Base-by-base conservation (phyloP, 768 basidiomycete genomes). In the Strobilomyces echinocephalus region DNA sequence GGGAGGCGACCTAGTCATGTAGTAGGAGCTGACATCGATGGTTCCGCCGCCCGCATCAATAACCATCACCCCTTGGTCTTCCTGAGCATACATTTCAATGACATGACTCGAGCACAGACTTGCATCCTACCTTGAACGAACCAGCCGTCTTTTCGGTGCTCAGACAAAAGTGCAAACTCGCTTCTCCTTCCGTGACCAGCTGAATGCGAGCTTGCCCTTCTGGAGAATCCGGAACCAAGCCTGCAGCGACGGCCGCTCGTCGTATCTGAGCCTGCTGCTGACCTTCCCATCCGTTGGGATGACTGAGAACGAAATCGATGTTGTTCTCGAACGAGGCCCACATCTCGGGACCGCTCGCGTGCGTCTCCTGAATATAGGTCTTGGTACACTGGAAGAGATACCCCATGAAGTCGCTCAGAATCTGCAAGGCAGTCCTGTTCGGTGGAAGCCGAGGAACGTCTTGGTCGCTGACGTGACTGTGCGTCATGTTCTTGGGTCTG, bases 31-130 rank as follows among this genome's bases (percentile, higher is more conserved):
- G 38, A 84, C 69, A 55, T 85, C 83, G 26, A 85, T 70, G 0
- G 82, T 85, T n/a, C 81, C 83, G 38, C 81, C 81, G 8, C 83
- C 83, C 4, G 82, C 80, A 54, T 85, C 81, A n/a, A 84, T 76
- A 35, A 84, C 70, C 54, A 80, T 67, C 4, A 82, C 68, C 1
- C 77, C 79, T 41, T 78, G 63, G 12, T 75, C 75, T 14, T 63
- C 68, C 78, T 81, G 55, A 39, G 28, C 21, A 28, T 11, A 15
- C 6, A 6, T 8, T 31, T 61, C 31, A 60, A 52, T 24, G 0
- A 50, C 16, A 28, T 4, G 7, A 14, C 20, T 42, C 16, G n/a
- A 40, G 39, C 20, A 24, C 36, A 4, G 24, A 16, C 28, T 35
- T 3, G 26, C 8, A 52, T 18, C 1, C 34, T 35, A 64, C 72